phyloP scores from a whole-genome alignment of 176 grass and related monocot species.

The Musa troglodytarum region DNA sequence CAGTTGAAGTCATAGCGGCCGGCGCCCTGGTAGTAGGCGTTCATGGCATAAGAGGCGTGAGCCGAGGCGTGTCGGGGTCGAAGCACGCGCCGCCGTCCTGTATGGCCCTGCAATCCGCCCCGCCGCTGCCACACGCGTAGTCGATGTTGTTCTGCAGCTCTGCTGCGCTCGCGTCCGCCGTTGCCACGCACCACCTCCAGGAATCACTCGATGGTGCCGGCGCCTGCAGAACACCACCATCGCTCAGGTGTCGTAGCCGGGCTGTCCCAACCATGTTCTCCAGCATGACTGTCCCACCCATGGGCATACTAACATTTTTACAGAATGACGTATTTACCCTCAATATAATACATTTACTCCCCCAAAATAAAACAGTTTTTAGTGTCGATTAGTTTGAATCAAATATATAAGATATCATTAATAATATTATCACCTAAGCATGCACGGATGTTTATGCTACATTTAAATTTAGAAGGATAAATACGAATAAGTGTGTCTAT shows the following conservation, averaged over 20 bases:
- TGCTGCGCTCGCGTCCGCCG: constrained; percentile 12
- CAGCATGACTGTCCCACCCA: neutral
- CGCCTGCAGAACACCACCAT: neutral
- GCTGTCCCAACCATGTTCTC: neutral
- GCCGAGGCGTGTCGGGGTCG: constrained; percentile 33
- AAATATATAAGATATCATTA: too few species aligned
- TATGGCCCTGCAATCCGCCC: constrained; percentile 42
- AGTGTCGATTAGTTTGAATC: too few species aligned
- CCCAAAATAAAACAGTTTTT: too few species aligned
- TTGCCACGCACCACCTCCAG: constrained; percentile 62
- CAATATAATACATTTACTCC: too few species aligned
- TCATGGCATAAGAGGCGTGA: constrained; percentile 56
- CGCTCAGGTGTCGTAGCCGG: neutral
- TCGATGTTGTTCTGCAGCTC: constrained; percentile 75
- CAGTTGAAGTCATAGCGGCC: constrained; percentile 35
- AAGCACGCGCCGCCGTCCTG: constrained; percentile 53
- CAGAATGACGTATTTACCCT: too few species aligned
- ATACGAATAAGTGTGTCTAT: too few species aligned
- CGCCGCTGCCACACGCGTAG: constrained; percentile 40
- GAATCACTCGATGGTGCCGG: constrained; percentile 10
- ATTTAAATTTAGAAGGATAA: too few species aligned
- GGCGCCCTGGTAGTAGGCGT: constrained; percentile 53
- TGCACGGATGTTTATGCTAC: too few species aligned
- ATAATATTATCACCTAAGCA: too few species aligned
- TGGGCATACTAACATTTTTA: too few species aligned